phyloP scores from a whole-genome alignment of 2,329 filamentous ascomycete genomes.

The Penicillium janthinellum region DNA sequence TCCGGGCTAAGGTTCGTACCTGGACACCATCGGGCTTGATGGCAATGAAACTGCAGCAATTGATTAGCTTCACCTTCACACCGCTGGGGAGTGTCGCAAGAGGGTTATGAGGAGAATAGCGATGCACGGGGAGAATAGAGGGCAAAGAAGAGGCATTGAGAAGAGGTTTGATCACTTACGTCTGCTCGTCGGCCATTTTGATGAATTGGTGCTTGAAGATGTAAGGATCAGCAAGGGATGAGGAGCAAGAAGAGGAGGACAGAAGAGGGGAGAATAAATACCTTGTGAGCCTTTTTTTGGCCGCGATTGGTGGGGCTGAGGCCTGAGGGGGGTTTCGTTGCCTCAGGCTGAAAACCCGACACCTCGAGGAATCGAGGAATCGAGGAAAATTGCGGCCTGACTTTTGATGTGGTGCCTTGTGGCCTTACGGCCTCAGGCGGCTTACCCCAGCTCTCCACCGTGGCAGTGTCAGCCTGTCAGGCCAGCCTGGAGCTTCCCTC shows the following conservation, averaged over 20 bases:
- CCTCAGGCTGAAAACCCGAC: slow-evolving; percentile 3
- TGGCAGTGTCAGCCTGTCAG: slow-evolving; percentile 29
- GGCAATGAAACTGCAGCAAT: slow-evolving; percentile 84
- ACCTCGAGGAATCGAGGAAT: not conserved
- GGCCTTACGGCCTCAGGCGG: slow-evolving; percentile 29
- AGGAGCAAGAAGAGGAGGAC: slow-evolving; percentile 20
- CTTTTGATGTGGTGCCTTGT: not conserved
- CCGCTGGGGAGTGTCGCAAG: slow-evolving; percentile 13
- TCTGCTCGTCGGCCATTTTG: slow-evolving; percentile 81
- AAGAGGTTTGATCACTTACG: slow-evolving; percentile 60
- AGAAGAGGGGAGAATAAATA: slow-evolving; percentile 27
- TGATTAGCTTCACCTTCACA: slow-evolving; percentile 33
- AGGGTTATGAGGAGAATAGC: slow-evolving; percentile 18
- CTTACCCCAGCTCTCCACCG: slow-evolving; percentile 34
- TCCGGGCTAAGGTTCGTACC: slow-evolving; percentile 57
- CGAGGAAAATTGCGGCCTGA: not conserved
- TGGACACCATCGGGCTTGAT: slow-evolving; percentile 99
- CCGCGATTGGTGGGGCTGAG: slow-evolving; percentile 28
- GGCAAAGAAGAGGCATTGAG: slow-evolving; percentile 13
- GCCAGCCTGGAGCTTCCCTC: slow-evolving; percentile 37
- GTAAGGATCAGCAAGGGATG: slow-evolving; percentile 26
- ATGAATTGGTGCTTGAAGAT: slow-evolving; percentile 32
- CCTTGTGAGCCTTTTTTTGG: slow-evolving; percentile 46
- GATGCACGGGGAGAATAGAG: not conserved
- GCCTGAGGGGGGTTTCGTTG: slow-evolving; percentile 9